Evolutionary conservation across 306 rosid species (phyloP), one percentile per base, ranked within the genome.

Genomic region (Luffa aegyptiaca): DNA sequence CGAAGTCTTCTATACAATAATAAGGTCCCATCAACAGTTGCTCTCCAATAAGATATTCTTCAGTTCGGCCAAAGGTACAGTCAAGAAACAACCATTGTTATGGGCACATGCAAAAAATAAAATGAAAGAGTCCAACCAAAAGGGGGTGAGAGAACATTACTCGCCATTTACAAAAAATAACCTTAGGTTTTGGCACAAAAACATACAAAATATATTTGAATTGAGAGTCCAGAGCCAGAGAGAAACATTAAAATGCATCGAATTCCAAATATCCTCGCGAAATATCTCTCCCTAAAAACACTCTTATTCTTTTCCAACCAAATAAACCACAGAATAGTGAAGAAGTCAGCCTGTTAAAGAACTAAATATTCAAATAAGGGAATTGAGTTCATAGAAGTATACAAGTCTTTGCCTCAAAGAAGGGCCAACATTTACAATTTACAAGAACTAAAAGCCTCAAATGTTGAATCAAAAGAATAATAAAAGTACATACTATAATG

Each of bases 401-500:
- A 49, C 58, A 14, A 14, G 21, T 74, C 26, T 48, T 48, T 20
- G n/a, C n/a, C n/a, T n/a, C n/a, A n/a, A n/a, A n/a, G n/a, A 17
- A 69, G 75, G 44, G 42, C 13, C 36, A 72, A 72, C 56, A 46
- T 21, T 46, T 48, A 5, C 58, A 72, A 48, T 48, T 21, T 48
- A 72, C 16, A 33, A 31, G 21, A 41, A n/a, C 80, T 36, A 9
- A 41, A 69, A 76, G 46, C 35, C 52, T 52, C 49, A 36, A 78
- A 20, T 42, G 17, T 14, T 58, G 72, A 79, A 49, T 46, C 76
- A 37, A 49, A 77, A 10, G 56, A 49, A 51, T 63, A 57, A 79
- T 41, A 72, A 37, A 66, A 56, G 45, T 75, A 83, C 33, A 61
- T 85, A 95, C 98, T 97, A 91, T 93, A 85, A 93, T 93, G 90